Base-by-base conservation (phyloP, 768 basidiomycete genomes). In the Suillus clintonianus region DNA sequence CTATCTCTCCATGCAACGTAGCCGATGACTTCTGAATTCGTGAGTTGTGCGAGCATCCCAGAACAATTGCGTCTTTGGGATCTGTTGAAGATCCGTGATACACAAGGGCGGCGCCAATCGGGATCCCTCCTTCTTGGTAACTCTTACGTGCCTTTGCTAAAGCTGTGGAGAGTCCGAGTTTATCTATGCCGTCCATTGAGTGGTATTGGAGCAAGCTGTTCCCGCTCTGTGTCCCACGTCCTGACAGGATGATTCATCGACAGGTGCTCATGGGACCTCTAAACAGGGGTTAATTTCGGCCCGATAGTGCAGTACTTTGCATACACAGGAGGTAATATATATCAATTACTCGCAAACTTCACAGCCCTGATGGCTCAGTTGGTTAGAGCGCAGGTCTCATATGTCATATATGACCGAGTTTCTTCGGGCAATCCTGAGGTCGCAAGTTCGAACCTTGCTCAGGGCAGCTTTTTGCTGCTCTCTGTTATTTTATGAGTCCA, bases 391-490 rank as follows among this genome's bases (percentile, higher is more conserved):
- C 81, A 80, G 81, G 81, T 82, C 81, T 82, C 81, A 82, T 82
- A 82, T 68, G 15, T 32, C 10, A 30, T 57, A 73, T 79, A 68
- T 77, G 79, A 79, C 68, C 67, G 66, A 70, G 19, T 24, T 2
- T 0, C 11, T 0, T 65, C 69, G 67, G 69, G 78, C 43, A 82
- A 84, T 84, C 84, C 81, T 80, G 81, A 85, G 81, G 83, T 83
- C 84, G 81, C 80, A 82, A 83, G 84, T 84, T 85, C 83, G 83
- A 85, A 72, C 79, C 83, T 83, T 81, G 79, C 80, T 82, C 78
- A 77, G 83, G 77, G 82, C 83, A 84, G 1, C 47, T 43, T 64
- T 68, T 59, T 37, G 11, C 39, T 39, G 39, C 13, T 72, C 62
- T 64, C 56, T 42, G 42, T 17, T 17, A 7, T 54, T 73, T 11